phyloP scores from a whole-genome alignment of 805 yeast genomes.

The Teunomyces cretensis region DNA sequence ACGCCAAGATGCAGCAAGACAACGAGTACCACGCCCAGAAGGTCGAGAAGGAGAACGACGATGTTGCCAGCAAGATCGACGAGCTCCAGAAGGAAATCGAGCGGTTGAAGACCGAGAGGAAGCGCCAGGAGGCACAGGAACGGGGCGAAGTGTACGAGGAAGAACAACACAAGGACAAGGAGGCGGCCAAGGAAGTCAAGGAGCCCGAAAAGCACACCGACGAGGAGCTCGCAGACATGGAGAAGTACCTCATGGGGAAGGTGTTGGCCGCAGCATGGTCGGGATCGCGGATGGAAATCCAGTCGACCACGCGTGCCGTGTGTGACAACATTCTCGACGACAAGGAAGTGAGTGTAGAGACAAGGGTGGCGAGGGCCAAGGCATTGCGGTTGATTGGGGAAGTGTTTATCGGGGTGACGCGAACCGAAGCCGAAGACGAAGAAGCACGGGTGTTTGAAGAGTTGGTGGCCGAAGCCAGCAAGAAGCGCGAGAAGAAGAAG shows the following conservation, averaged over 20 bases:
- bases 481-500: constrained; percentile 40
- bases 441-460: constrained; percentile 80
- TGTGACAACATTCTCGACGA: constrained; percentile 68
- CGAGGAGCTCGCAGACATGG: constrained; percentile 69
- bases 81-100: constrained; percentile 19
- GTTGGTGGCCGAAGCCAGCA: constrained; percentile 50
- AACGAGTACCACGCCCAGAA: constrained; percentile 42
- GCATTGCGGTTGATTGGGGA: constrained; percentile 60
- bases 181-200: constrained; percentile 7
- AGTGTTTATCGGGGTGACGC: constrained; percentile 55
- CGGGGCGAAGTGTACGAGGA: constrained; percentile 15
- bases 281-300: constrained; percentile 77
- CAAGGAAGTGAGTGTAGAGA: constrained; percentile 45
- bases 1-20: constrained; percentile 63
- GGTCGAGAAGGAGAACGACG: constrained; percentile 12
- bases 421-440: constrained; percentile 69
- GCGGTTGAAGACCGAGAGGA: constrained; percentile 10
- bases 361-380: constrained; percentile 60
- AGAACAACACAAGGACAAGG: constrained; percentile 11
- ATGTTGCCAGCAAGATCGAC: constrained; percentile 13
- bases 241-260: constrained; percentile 73
- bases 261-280: constrained; percentile 84
- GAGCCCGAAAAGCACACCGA: constrained; percentile 45
- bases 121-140: constrained; percentile 14
- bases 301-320: constrained; percentile 67